Conservation (phyloP, 352 stramenopile genomes). For the Sclerospora graminicola region DNA sequence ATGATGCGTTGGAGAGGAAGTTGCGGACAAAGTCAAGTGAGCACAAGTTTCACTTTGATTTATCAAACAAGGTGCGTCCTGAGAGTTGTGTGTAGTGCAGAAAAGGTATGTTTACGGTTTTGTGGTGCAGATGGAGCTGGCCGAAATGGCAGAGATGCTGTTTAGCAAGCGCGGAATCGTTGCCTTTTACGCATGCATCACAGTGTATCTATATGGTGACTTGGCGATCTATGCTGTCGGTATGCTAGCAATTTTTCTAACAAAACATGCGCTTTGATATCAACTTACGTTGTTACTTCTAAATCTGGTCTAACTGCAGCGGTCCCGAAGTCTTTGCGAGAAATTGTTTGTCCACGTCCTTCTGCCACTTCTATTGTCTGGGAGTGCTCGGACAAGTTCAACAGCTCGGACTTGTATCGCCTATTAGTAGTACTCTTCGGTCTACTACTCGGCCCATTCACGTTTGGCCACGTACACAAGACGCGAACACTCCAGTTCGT, state of each 20-base stretch:
- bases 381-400: slow-evolving; percentile 57
- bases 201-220: slow-evolving; percentile 82
- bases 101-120: not conserved
- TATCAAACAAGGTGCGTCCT: slow-evolving; percentile 56
- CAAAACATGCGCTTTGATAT: not conserved
- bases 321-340: slow-evolving; percentile 81
- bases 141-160: slow-evolving; percentile 72
- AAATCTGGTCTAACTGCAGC: slow-evolving; percentile 21
- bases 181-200: slow-evolving; percentile 72
- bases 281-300: not conserved
- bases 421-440: slow-evolving; percentile 74
- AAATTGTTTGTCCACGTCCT: slow-evolving; percentile 72
- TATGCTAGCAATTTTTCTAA: no score
- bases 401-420: slow-evolving; percentile 74
- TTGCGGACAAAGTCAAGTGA: slow-evolving; percentile 25
- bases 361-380: slow-evolving; percentile 34
- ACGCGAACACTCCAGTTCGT: slow-evolving; percentile 67
- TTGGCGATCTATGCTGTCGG: slow-evolving; percentile 81
- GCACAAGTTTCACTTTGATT: slow-evolving; percentile 45
- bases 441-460: slow-evolving; percentile 62
- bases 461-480: slow-evolving; percentile 77
- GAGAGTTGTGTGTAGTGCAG: not conserved
- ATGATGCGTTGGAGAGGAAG: slow-evolving; percentile 45
- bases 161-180: slow-evolving; percentile 56
- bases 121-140: slow-evolving; percentile 64